Percentiles rank a stretch among this genome's conserved stretches.
These are phyloP conservation scores for Aaosphaeria pasadenensis DNA, from an alignment of 2,329 filamentous ascomycete species.

Conservation along the genomic window DNA sequence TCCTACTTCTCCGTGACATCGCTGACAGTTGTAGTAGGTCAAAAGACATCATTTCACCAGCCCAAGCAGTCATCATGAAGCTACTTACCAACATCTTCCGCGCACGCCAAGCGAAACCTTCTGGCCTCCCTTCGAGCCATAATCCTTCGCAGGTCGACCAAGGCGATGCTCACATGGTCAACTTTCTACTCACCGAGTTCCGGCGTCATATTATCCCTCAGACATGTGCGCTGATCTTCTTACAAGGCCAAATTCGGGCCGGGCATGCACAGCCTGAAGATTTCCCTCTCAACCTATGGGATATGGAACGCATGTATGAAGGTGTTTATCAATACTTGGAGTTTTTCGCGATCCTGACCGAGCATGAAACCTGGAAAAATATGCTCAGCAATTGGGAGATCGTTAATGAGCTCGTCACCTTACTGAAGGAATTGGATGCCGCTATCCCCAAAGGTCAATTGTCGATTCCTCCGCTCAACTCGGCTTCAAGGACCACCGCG, in stretches of 20 bases:
- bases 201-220: conserved; percentile 89
- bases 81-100: conserved; percentile 88
- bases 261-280: conserved; percentile 74
- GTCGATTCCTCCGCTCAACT: conserved; percentile 57
- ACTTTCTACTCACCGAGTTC: conserved; percentile 92
- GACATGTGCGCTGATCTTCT: conserved; percentile 88
- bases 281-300: conserved; percentile 93
- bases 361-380: conserved; percentile 77
- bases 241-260: conserved; percentile 85
- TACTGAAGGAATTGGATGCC: conserved; percentile 82
- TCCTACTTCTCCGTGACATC: neutral
- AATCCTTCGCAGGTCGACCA: conserved; percentile 50
- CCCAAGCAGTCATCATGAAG: conserved; percentile 88
- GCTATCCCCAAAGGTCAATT: conserved; percentile 69
- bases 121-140: conserved; percentile 43
- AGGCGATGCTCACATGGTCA: conserved; percentile 65
- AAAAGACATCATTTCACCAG: conserved; percentile 94
- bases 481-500: conserved; percentile 26
- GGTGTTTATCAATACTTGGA: conserved; percentile 92
- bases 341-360: conserved; percentile 85
- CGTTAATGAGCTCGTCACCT: conserved; percentile 80
- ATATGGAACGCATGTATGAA: conserved; percentile 96
- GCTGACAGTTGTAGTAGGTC: conserved; percentile 44
- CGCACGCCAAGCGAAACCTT: conserved; percentile 45
- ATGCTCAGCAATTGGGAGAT: conserved; percentile 91